Evolutionary conservation across 768 basidiomycete genomes (phyloP).

Genomic region (Zangia roseola): DNA sequence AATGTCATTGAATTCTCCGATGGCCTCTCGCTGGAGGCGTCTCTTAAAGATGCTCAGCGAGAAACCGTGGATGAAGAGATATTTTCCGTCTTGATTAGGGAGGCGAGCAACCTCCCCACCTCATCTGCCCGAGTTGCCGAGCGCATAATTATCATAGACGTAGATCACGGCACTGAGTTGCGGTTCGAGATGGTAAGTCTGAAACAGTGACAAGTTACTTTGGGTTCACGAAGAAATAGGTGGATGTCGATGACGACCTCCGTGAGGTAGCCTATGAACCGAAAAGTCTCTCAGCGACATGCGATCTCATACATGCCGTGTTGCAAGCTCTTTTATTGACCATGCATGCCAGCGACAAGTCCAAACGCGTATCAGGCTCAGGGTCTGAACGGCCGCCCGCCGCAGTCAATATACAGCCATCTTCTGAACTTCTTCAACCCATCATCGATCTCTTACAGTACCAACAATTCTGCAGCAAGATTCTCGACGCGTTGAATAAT

Average conservation of each 20-base stretch:
- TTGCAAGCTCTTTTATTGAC: slow-evolving; percentile 66
- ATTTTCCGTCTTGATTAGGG: slow-evolving; percentile 68
- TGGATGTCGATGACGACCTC: slow-evolving; percentile 30
- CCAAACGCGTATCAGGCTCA: slow-evolving; percentile 34
- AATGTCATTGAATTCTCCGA: slow-evolving; percentile 37
- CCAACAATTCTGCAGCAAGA: slow-evolving; percentile 64
- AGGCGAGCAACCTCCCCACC: slow-evolving; percentile 74
- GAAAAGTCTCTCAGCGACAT: slow-evolving; percentile 36
- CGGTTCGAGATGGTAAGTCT: slow-evolving; percentile 68
- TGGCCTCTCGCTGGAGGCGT: slow-evolving; percentile 44
- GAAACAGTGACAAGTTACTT: not conserved
- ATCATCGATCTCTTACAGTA: slow-evolving; percentile 82
- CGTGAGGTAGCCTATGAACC: slow-evolving; percentile 9
- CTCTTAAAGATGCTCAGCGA: slow-evolving; percentile 58
- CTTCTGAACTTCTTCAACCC: slow-evolving; percentile 64
- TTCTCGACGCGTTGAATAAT: slow-evolving; percentile 56
- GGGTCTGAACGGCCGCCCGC: slow-evolving; percentile 28
- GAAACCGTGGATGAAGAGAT: slow-evolving; percentile 83
- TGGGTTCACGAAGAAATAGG: slow-evolving; percentile 26
- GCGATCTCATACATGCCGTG: slow-evolving; percentile 66
- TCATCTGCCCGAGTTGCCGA: slow-evolving; percentile 79
- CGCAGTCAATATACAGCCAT: slow-evolving; percentile 7
- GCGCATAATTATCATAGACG: slow-evolving; percentile 71
- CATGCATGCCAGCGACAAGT: slow-evolving; percentile 51
- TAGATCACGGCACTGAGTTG: slow-evolving; percentile 67